Evolutionary conservation across 768 basidiomycete species (phyloP).

Genomic region (Punctularia strigosozonata): DNA sequence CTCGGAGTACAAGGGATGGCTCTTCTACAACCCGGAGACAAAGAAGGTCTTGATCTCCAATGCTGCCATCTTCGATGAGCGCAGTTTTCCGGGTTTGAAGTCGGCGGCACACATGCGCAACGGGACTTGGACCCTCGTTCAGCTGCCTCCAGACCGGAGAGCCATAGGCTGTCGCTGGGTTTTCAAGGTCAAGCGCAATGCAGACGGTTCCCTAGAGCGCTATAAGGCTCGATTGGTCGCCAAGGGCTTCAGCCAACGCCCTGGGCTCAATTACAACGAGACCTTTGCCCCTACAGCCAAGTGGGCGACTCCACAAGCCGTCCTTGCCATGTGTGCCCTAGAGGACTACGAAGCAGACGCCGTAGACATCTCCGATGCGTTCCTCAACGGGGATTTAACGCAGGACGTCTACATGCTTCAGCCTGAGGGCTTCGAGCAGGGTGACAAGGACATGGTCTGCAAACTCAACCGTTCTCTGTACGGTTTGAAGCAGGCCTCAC

Average conservation of each 20-base stretch:
- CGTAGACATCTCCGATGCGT: conserved; percentile 15
- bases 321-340: conserved; percentile 14
- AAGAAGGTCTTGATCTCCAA: too few relatives aligned
- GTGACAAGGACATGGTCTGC: conserved; percentile 5
- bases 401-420: conserved; percentile 19
- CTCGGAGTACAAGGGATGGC: too few relatives aligned
- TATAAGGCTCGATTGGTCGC: conserved; percentile 34
- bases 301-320: conserved; percentile 11
- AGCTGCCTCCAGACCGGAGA: conserved; percentile 16
- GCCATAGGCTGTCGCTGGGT: conserved; percentile 29
- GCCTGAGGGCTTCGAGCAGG: conserved; percentile 12
- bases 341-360: conserved; percentile 14
- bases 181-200: conserved; percentile 27
- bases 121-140: conserved; percentile 21
- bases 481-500: conserved; percentile 19
- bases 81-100: too few relatives aligned
- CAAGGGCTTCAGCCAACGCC: conserved; percentile 27
- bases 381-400: conserved; percentile 14
- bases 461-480: conserved; percentile 18
- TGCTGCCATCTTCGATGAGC: too few relatives aligned
- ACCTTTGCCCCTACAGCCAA: conserved; percentile 22
- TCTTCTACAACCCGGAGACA: too few relatives aligned
- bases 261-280: conserved; percentile 27
- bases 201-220: conserved; percentile 18
- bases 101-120: too few relatives aligned